Percentiles rank a stretch among this genome's conserved stretches.
phyloP scores from a whole-genome alignment of 352 stramenopile species.

The Phytophthora sansomeana region DNA sequence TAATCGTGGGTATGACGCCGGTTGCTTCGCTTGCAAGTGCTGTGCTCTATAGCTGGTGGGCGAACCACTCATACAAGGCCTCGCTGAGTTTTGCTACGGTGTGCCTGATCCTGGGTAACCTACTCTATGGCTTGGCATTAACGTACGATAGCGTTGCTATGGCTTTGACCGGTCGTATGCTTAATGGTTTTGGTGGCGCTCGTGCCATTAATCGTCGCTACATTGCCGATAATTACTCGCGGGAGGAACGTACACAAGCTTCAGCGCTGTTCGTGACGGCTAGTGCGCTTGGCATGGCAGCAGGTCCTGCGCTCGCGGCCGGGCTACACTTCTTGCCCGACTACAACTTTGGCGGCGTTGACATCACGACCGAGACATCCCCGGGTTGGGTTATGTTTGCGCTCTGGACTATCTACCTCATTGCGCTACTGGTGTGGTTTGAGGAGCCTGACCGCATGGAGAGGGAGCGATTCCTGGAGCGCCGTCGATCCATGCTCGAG shows the following conservation, averaged over 20 bases:
- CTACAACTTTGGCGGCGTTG: constrained; percentile 62
- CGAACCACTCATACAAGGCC: constrained; percentile 90
- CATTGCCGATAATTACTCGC: constrained; percentile 89
- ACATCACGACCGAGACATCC: constrained; percentile 89
- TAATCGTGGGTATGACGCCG: constrained; percentile 98
- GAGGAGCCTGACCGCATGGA: constrained; percentile 69
- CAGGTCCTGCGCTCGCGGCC: constrained; percentile 84
- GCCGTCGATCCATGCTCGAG: constrained; percentile 57
- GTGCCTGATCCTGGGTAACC: constrained; percentile 88
- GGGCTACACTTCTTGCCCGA: constrained; percentile 77
- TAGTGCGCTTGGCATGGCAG: constrained; percentile 92
- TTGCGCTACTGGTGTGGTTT: constrained; percentile 66
- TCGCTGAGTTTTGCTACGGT: constrained; percentile 87
- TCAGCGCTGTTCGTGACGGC: constrained; percentile 94
- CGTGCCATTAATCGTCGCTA: constrained; percentile 93
- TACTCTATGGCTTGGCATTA: constrained; percentile 87
- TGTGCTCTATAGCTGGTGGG: constrained; percentile 96
- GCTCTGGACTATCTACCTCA: constrained; percentile 72
- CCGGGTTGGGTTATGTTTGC: constrained; percentile 93
- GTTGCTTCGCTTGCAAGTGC: constrained; percentile 94
- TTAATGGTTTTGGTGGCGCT: constrained; percentile 94
- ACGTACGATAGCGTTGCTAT: constrained; percentile 86
- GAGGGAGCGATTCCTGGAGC: constrained; percentile 55
- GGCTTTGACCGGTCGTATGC: constrained; percentile 90
- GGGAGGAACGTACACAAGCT: constrained; percentile 91